A percentile compares a stretch with the other conserved stretches of the same genome.
These are phyloP conservation scores for Saccharomyces cerevisiae DNA, from an alignment of 805 yeast species.

Conservation along the genomic window DNA sequence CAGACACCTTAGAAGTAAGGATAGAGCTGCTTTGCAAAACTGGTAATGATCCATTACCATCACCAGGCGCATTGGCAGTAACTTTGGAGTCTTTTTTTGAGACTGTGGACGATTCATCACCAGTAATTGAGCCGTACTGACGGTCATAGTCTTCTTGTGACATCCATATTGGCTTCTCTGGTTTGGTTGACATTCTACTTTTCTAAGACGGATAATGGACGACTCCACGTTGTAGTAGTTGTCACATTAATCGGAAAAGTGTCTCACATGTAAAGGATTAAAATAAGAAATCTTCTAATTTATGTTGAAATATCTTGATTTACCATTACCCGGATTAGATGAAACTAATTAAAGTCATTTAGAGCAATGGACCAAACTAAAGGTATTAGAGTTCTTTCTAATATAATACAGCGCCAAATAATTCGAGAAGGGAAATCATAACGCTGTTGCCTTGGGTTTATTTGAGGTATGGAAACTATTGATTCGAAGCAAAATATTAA, in stretches of 20 bases:
- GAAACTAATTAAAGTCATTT: too few species aligned
- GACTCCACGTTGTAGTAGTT: not conserved
- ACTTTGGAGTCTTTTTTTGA: not conserved
- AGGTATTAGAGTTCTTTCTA: too few species aligned
- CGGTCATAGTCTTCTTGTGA: constrained; percentile 31
- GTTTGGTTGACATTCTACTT: constrained; percentile 12
- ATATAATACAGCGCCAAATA: not conserved
- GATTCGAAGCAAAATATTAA: constrained; percentile 5
- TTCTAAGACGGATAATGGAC: not conserved
- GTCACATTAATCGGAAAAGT: not conserved
- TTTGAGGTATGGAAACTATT: not conserved
- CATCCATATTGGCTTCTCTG: constrained; percentile 33
- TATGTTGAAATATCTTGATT: not conserved
- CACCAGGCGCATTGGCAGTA: not conserved
- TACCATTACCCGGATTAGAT: not conserved
- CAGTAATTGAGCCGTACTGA: constrained; percentile 16
- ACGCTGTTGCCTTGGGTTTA: not conserved
- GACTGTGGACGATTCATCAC: not conserved
- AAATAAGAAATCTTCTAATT: not conserved
- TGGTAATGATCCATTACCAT: not conserved
- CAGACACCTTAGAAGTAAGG: not conserved
- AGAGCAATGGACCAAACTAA: not conserved
- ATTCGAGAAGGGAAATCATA: not conserved
- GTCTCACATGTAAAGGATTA: not conserved
- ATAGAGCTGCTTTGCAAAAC: not conserved